Base-by-base conservation (phyloP, 2,329 filamentous ascomycete genomes). In the Epichloe gansuensis region DNA sequence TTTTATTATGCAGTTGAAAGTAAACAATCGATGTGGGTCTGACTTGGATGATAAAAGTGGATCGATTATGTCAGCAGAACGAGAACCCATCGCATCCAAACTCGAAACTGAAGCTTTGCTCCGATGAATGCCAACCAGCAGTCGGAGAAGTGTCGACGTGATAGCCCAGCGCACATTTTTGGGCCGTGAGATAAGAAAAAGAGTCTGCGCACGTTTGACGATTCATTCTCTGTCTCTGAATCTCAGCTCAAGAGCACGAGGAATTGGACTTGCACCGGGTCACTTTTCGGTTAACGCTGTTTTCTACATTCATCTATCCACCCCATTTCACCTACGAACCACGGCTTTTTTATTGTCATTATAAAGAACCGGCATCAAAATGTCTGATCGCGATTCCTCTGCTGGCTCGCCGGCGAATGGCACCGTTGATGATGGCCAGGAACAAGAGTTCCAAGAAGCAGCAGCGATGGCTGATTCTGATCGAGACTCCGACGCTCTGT, bases 401-500 rank as follows among this genome's bases (percentile, higher is more conserved):
- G 64, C 61, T 51, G 68, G 64, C 50, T 69, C 68, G 38, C 67
- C 68, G 40, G 63, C 64, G 49, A 62, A 66, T 41, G 64, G 64
- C 39, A 61, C 63, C 12, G 59, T 69, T 38, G 65, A 69, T 38
- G 70, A 74, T 54, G 71, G 71, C 35, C 60, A 64, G 51, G 73
- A 75, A 54, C 55, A 66, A 31, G 68, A 71, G 52, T 64, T 60
- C 44, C 66, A 69, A n/a, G 69, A 73, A 36, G 71, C 72, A 47
- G 56, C 63, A 3, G 70, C 63, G 12, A 69, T 66, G 5, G 70
- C 67, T 5, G 70, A 68, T 50, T 76, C 73, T 2, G 80, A 82
- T 56, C 71, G 71, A 50, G 77, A 81, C 12, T 80, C 76, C 0
- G 78, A 81, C 57, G 66, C 76, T 40, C 74, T 85, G 1, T 85